A percentile compares a stretch with the other conserved stretches of the same genome.
phyloP scores from a whole-genome alignment of 441 rosid genomes.

The Kokia cookei region DNA sequence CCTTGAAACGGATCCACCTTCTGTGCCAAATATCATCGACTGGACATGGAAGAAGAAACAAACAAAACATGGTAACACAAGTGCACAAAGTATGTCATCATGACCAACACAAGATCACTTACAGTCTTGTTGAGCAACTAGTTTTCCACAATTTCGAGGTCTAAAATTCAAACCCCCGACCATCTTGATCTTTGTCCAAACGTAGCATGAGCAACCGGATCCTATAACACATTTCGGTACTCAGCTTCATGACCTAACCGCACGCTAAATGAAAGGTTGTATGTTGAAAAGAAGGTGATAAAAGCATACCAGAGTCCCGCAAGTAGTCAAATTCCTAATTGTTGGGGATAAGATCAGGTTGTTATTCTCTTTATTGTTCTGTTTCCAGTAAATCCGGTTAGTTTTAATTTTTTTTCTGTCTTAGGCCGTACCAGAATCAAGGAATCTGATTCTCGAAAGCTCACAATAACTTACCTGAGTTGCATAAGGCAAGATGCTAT shows the following conservation, averaged over 20 bases:
- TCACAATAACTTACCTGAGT: constrained; percentile 35
- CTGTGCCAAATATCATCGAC: constrained; percentile 49
- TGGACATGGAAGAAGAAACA: constrained; percentile 22
- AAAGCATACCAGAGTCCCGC: background rate
- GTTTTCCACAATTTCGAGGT: background rate
- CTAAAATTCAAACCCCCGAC: background rate
- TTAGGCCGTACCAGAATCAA: background rate
- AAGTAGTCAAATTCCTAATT: background rate
- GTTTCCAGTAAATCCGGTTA: background rate
- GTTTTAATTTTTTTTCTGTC: background rate
- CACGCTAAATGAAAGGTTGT: background rate
- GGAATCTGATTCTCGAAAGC: background rate
- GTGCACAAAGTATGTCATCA: background rate
- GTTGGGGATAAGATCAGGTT: background rate
- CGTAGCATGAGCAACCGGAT: background rate
- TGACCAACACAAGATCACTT: background rate
- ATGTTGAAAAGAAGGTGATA: background rate
- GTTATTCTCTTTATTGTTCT: background rate
- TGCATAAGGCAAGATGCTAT: constrained; percentile 46
- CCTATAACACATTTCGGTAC: background rate
- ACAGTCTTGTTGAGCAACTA: background rate
- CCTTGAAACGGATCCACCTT: constrained; percentile 62
- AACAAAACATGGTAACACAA: background rate
- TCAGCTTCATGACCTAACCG: background rate
- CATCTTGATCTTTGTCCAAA: background rate